Percentiles rank a stretch among this genome's conserved stretches.
phyloP scores from a whole-genome alignment of 495 filamentous ascomycete genomes.

The Lepraria neglecta region DNA sequence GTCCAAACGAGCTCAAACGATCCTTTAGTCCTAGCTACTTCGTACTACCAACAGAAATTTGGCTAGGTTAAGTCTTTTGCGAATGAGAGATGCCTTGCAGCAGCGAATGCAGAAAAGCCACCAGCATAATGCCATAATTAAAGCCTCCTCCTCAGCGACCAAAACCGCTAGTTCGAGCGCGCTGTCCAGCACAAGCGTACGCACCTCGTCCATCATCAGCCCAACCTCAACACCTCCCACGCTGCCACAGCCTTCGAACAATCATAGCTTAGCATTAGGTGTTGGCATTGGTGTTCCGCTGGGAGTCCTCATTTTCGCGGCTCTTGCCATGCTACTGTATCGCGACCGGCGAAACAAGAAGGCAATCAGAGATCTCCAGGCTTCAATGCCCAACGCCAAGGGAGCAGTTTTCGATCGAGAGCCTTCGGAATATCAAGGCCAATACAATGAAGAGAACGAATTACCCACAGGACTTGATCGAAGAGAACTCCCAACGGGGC shows the following conservation, averaged over 20 bases:
- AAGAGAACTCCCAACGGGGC: neutral
- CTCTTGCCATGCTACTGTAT: neutral
- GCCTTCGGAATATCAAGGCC: neutral
- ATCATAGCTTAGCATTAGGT: neutral
- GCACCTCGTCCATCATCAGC: neutral
- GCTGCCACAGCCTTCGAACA: neutral
- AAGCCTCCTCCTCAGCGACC: too few relatives aligned
- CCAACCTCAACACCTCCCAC: neutral
- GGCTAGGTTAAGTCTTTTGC: too few relatives aligned
- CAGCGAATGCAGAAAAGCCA: too few relatives aligned
- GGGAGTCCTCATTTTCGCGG: neutral
- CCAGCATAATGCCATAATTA: too few relatives aligned
- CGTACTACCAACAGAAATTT: too few relatives aligned
- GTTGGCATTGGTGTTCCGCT: neutral
- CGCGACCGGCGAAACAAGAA: neutral
- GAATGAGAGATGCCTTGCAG: too few relatives aligned
- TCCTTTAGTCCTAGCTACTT: too few relatives aligned
- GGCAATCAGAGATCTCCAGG: neutral
- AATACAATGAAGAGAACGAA: neutral
- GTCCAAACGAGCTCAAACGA: too few relatives aligned
- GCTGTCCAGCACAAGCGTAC: neutral
- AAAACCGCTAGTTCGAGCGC: neutral
- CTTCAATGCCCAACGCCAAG: neutral
- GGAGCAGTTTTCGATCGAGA: neutral
- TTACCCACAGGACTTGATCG: neutral